phyloP scores from a whole-genome alignment of 495 filamentous ascomycete species.

The Elasticomyces elasticus region DNA sequence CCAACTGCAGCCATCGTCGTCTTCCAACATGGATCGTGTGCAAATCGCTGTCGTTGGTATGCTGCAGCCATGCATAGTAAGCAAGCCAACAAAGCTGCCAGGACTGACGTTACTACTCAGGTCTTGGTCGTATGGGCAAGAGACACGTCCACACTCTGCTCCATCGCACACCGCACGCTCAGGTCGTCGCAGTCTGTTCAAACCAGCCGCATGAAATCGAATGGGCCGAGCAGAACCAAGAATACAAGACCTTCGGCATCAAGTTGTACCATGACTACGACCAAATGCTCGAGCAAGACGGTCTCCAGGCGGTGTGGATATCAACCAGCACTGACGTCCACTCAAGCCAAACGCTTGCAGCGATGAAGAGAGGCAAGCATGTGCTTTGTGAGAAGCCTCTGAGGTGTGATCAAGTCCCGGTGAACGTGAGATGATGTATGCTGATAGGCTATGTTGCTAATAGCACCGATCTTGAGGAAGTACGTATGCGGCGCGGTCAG shows the following conservation, averaged over 20 bases:
- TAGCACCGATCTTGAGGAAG: slow-evolving; percentile 17
- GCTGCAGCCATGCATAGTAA: no score
- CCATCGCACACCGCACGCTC: slow-evolving; percentile 41
- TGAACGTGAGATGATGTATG: no score
- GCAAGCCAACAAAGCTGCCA: no score
- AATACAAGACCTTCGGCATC: slow-evolving; percentile 27
- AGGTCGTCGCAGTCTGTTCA: slow-evolving; percentile 44
- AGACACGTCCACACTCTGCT: slow-evolving; percentile 47
- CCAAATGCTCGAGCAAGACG: slow-evolving; percentile 45
- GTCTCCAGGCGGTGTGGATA: slow-evolving; percentile 44
- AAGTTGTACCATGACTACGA: slow-evolving; percentile 42
- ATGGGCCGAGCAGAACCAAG: slow-evolving; percentile 43
- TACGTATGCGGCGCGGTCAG: neutral
- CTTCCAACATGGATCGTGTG: neutral
- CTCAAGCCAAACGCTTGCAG: slow-evolving; percentile 46
- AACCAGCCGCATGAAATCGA: slow-evolving; percentile 41
- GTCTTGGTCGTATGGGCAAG: slow-evolving; percentile 51
- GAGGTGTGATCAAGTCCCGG: no score
- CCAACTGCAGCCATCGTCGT: no score
- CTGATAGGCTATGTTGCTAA: no score
- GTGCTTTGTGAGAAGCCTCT: slow-evolving; percentile 49
- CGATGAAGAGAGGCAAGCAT: slow-evolving; percentile 42
- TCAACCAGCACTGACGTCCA: slow-evolving; percentile 44
- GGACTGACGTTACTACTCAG: no score
- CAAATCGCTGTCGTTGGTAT: neutral